Conservation (phyloP, 176 grass and related monocot species). For the Musa schizocarpa region DNA sequence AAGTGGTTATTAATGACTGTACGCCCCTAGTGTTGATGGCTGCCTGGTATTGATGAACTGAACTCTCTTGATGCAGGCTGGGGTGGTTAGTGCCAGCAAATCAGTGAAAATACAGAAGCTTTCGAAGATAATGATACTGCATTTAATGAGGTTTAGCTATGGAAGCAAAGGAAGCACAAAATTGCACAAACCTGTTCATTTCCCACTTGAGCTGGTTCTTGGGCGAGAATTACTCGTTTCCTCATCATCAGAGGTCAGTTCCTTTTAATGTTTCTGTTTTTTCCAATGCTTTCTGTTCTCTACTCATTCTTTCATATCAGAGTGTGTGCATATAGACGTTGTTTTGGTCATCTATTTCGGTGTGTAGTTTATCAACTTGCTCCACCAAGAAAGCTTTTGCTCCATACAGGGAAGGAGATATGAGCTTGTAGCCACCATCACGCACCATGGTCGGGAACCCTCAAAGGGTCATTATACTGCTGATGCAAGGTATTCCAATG, state of each 20-base stretch:
- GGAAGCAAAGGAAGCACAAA: constrained; percentile 63
- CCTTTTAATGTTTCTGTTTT: neutral
- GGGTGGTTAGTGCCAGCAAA: constrained; percentile 67
- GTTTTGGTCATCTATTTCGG: too few species aligned
- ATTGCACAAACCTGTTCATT: constrained; percentile 55
- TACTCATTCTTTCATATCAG: neutral
- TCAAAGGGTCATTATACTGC: constrained; percentile 81
- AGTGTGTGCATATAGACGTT: too few species aligned
- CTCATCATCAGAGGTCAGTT: constrained; percentile 29
- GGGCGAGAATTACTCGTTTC: constrained; percentile 61
- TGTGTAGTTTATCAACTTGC: neutral
- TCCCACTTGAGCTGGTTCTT: constrained; percentile 59
- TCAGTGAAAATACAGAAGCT: constrained; percentile 62
- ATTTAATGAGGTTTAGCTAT: constrained; percentile 95
- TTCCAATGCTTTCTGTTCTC: neutral
- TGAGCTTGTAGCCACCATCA: constrained; percentile 85
- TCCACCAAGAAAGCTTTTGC: neutral
- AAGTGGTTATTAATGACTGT: neutral
- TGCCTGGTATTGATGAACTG: neutral
- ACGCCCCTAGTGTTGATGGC: neutral
- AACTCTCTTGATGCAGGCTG: constrained; percentile 42
- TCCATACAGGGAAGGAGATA: constrained; percentile 61
- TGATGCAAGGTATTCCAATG: constrained; percentile 46
- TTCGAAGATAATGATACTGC: constrained; percentile 90
- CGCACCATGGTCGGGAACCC: constrained; percentile 67